Conservation (phyloP, 345 rosid genomes). For the Diplotaxis tenuifolia region DNA sequence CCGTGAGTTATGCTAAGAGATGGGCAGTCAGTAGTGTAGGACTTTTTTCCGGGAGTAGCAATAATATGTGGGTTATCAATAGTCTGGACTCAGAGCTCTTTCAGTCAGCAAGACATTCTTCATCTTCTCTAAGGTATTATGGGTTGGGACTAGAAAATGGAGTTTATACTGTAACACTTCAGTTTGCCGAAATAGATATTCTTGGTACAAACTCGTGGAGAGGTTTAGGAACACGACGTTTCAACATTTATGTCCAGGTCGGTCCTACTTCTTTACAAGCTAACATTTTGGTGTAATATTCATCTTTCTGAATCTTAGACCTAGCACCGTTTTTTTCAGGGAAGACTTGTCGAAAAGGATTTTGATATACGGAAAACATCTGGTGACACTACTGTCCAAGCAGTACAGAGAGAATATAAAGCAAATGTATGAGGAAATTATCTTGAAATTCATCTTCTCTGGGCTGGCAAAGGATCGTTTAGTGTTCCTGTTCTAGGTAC, state of each 20-base stretch:
- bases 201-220: slow-evolving; percentile 25
- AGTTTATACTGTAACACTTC: slow-evolving; percentile 24
- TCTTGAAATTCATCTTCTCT: slow-evolving; percentile 38
- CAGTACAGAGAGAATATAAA: slow-evolving; percentile 24
- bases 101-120: slow-evolving; percentile 42
- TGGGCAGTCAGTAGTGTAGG: slow-evolving; percentile 62
- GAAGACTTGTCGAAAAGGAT: slow-evolving; percentile 39
- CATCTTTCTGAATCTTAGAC: background rate
- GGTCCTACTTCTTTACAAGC: slow-evolving; percentile 4
- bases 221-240: slow-evolving; percentile 46
- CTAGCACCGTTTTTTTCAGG: slow-evolving; percentile 23
- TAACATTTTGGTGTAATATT: background rate
- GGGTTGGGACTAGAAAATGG: slow-evolving; percentile 31
- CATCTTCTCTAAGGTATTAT: slow-evolving; percentile 33
- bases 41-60: slow-evolving; percentile 33
- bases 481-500: slow-evolving; percentile 33
- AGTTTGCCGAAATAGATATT: slow-evolving; percentile 31
- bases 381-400: slow-evolving; percentile 15
- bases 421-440: slow-evolving; percentile 33
- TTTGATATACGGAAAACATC: slow-evolving; percentile 14
- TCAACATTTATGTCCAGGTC: slow-evolving; percentile 54
- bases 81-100: slow-evolving; percentile 39
- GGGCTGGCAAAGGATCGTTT: slow-evolving; percentile 38
- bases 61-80: slow-evolving; percentile 26
- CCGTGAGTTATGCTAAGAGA: slow-evolving; percentile 39